Evolutionary conservation across 805 yeast species (phyloP), one percentile per base, ranked within the genome.

Genomic region (Limtongozyma cylindracea): DNA sequence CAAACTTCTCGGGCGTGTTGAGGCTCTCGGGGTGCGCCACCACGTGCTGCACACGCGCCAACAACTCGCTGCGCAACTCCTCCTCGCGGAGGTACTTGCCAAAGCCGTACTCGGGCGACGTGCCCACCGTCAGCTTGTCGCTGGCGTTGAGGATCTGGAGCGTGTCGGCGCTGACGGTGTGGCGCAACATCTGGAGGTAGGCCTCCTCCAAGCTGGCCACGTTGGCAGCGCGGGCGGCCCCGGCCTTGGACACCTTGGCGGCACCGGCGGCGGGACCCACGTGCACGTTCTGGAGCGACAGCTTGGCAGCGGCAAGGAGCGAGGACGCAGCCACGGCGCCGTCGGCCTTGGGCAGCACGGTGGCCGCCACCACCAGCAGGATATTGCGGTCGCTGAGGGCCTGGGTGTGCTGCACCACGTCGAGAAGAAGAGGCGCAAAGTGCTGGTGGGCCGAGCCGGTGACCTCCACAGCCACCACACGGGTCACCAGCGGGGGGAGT

Each of bases 71-170:
- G 24, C 60, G 57, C 29, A 58, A 54, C 31, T 64, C 64, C 32
- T 62, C 58, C 18, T 47, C 47, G 23, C 57, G 61, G 32, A 80
- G 44, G 38, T 55, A 78, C 13, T 61, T 47, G 42, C 96, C 96
- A 32, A 60, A 76, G 6, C 94, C 93, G 37, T 51, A 82, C 45
- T 80, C 95, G 12, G 95, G 96, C 23, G 65, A 60, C 11, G 64
- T 37, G 4, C 62, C 61, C 23, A 50, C 47, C 20, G 53, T 47
- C 17, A 47, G 45, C 12, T 57, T 50, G 10, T 54, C 33, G 31
- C 44, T 60, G 24, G 67, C 66, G 43, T 77, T 71, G 39, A 73
- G 50, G 17, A 80, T 44, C 23, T 57, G 50, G n/a, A n/a, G n/a
- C 28, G 74, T 48, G 24, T 61, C 52, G 12, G 23, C 28, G 37